Evolutionary conservation across 192 early-diverging fungal species (phyloP), one percentile per base, ranked within the genome.

Genomic region (Coemansia reversa): DNA sequence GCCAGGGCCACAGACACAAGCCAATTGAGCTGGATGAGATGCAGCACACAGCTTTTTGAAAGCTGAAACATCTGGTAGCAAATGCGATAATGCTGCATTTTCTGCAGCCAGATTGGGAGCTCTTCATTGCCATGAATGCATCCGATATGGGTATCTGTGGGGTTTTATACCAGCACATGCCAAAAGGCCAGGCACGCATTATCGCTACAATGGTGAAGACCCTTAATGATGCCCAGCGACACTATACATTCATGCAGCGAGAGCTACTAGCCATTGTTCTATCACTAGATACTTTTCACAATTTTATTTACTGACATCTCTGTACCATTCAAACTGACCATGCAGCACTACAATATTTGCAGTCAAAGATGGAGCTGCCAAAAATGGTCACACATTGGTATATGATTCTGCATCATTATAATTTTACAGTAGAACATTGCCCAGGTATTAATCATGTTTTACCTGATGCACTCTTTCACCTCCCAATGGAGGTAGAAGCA

Each of bases 251-350:
- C 16, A 47, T 9, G 2, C 39, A 59, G 39, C 42, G 35, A 12
- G 58, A 59, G 42, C 39, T 59, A 24, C 42, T 59, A 25, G 58
- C 39, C 5, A 45, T 59, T 9, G 35, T 59, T 4, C 22, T 33
- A 7, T 35, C 58, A 14, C 25, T 59, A 7, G 7, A 23, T 12
- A 18, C 20, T 3, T 59, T 79, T 33, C 74, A 83, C 27, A 55
- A 72, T 28, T 79, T 68, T 49, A 12, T 83, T 7, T 79, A 61
- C 35, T 69, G 76, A 58, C 50, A 53, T 19, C 50, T 16, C 1
- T 79, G 75, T 35, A 73, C 70, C 0, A n/a, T 83, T 14, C 76
- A 49, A 28, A 74, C 76, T 0, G 76, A 83, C 53, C 74, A 79
- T 64, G 49, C 55, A 7, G 33, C 11, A 5, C 11, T 35, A 35